Evolutionary conservation across 148 eudicot species (phyloP).

Genomic region (Vaccinium macrocarpon): DNA sequence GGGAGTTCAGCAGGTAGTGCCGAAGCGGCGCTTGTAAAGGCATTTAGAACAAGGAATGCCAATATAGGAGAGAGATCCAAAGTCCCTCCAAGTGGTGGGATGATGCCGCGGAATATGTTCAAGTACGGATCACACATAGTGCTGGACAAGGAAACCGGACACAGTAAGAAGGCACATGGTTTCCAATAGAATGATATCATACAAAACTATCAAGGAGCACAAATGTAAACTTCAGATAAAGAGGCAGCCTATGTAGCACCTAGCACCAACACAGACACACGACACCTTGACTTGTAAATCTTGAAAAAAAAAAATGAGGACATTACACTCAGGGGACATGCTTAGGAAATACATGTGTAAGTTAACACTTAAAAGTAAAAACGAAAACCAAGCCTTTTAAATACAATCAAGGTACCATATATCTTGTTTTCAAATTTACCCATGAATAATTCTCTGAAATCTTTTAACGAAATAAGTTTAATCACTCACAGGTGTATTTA

Average conservation of each 20-base stretch:
- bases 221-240: background rate
- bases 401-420: no score
- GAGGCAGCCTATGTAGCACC: background rate
- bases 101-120: slow-evolving; percentile 91
- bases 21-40: slow-evolving; percentile 80
- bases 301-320: no score
- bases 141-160: slow-evolving; percentile 41
- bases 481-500: no score
- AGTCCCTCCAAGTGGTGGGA: slow-evolving; percentile 94
- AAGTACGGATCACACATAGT: slow-evolving; percentile 96
- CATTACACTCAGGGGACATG: no score
- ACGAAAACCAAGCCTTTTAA: no score
- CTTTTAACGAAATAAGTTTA: no score
- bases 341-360: no score
- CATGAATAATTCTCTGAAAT: no score
- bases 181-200: background rate
- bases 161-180: background rate
- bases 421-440: no score
- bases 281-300: no score
- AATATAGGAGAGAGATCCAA: slow-evolving; percentile 91
- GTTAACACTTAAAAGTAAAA: no score
- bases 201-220: background rate
- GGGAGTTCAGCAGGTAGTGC: slow-evolving; percentile 99
- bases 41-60: slow-evolving; percentile 85
- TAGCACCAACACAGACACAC: no score